Conservation (phyloP, 441 rosid genomes). For the Pelargonium exstipulatum region DNA sequence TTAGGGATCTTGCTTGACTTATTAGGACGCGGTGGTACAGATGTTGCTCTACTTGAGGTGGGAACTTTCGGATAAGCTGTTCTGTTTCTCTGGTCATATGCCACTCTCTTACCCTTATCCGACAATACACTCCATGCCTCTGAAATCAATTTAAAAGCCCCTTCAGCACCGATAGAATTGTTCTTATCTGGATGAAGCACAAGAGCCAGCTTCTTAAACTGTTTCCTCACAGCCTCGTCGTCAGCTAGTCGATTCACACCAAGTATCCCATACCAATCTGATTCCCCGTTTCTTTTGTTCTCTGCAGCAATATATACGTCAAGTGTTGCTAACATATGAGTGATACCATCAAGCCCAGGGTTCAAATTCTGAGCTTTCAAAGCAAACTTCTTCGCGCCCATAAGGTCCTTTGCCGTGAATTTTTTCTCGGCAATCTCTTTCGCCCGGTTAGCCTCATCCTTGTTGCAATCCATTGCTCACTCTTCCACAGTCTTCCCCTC, state of each 20-base stretch:
- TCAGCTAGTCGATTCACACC: conserved; percentile 61
- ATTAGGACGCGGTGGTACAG: conserved; percentile 39
- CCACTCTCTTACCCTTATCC: conserved; percentile 50
- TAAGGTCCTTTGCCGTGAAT: conserved; percentile 53
- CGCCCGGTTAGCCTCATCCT: conserved; percentile 86
- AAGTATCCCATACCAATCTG: conserved; percentile 77
- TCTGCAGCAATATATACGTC: conserved; percentile 70
- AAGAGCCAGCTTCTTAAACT: conserved; percentile 65
- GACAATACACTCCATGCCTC: conserved; percentile 85
- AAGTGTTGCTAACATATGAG: conserved; percentile 50
- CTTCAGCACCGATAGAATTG: conserved; percentile 69
- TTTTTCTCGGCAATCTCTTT: conserved; percentile 85
- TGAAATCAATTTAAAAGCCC: conserved; percentile 76
- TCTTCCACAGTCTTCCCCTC: not conserved
- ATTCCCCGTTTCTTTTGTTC: conserved; percentile 54
- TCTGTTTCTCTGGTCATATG: conserved; percentile 52
- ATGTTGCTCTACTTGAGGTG: conserved; percentile 32
- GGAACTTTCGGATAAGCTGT: conserved; percentile 33
- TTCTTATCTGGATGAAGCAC: conserved; percentile 94
- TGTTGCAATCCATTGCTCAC: conserved; percentile 74
- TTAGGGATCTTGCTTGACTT: conserved; percentile 41
- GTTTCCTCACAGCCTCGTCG: conserved; percentile 64
- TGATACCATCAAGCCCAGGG: conserved; percentile 71
- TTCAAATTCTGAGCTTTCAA: conserved; percentile 70
- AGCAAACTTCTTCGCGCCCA: conserved; percentile 70